Evolutionary conservation across 352 stramenopile genomes (phyloP).

Genomic region (Phytophthora pistaciae): DNA sequence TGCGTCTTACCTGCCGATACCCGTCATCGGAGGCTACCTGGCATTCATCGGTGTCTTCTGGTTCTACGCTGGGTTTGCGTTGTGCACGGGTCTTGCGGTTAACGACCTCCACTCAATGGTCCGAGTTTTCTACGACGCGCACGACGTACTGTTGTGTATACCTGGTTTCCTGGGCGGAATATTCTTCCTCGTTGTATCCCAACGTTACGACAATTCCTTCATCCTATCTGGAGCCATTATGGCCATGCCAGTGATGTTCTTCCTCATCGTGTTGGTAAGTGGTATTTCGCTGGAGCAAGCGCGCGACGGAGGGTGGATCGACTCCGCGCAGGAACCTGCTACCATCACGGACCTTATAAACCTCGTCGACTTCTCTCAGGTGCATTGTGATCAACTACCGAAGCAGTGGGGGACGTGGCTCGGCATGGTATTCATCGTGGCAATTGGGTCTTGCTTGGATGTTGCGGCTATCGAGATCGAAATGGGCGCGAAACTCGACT

Average conservation of each 20-base stretch:
- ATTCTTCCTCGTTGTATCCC: slow-evolving; percentile 82
- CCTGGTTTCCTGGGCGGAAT: slow-evolving; percentile 87
- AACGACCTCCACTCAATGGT: slow-evolving; percentile 85
- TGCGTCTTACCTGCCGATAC: slow-evolving; percentile 97
- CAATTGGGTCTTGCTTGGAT: slow-evolving; percentile 97
- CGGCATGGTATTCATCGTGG: slow-evolving; percentile 97
- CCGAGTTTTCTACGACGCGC: slow-evolving; percentile 55
- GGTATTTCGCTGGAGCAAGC: slow-evolving; percentile 90
- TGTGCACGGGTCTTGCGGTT: slow-evolving; percentile 91
- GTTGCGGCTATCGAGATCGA: slow-evolving; percentile 98
- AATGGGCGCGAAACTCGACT: slow-evolving; percentile 93
- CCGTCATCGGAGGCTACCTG: slow-evolving; percentile 97
- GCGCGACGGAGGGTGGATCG: slow-evolving; percentile 92
- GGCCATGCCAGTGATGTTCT: slow-evolving; percentile 93
- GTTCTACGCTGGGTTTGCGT: slow-evolving; percentile 89
- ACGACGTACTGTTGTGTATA: slow-evolving; percentile 83
- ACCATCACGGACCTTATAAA: slow-evolving; percentile 73
- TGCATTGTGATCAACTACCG: slow-evolving; percentile 92
- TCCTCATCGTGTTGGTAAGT: slow-evolving; percentile 78
- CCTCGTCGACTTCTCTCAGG: slow-evolving; percentile 91
- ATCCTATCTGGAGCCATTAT: slow-evolving; percentile 85
- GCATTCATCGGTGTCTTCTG: slow-evolving; percentile 98
- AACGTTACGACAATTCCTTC: slow-evolving; percentile 79
- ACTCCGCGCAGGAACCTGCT: slow-evolving; percentile 61
- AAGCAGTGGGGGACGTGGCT: slow-evolving; percentile 92